Base-by-base conservation (phyloP, 805 yeast genomes). In the Geotrichum ghanense region DNA sequence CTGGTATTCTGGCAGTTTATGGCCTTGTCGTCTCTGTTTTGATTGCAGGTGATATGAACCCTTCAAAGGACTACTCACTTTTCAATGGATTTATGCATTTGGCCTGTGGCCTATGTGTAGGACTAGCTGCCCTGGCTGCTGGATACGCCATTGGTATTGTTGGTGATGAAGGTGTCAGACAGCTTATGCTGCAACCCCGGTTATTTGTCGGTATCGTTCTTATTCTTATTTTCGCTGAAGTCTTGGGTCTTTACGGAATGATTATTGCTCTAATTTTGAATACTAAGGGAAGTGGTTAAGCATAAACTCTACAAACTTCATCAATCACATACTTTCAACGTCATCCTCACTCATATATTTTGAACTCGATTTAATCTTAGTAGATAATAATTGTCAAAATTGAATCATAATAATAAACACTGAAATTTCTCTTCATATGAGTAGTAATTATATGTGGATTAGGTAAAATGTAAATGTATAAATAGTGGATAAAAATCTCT, bases 61-160 rank as follows among this genome's bases (percentile, higher is more conserved):
- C 97, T 31, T 65, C 76, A 35, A 78, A 79, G 52, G 75, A 79
- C 43, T 89, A 92, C 67, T 80, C 96, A 2, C 69, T 92, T 48
- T 92, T 86, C 69, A 84, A 86, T 61, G 98, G 98, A n/a, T 88
- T 88, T 65, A 87, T 92, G 95, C 99, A 92, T 67, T 71, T 92
- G 64, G 89, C 94, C 45, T 88, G 97, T 67, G 99, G 99, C 1
- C 69, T 90, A 50, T 78, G 94, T 31, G 99, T 92, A 41, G 99
- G 99, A 1, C 87, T 92, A 60, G 88, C 97, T 3, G 89, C 97
- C 64, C 73, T 92, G 61, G 89, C 97, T 37, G 84, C 95, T 50
- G 99, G 99, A 41, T 92, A 89, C 66, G 92, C 98, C 49, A 86
- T 86, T 69, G 95, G 95, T 44, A 81, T 86, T 52, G 95, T 86